Conservation (phyloP, 2,329 filamentous ascomycete species). For the Aspergillus spinulosporus region DNA sequence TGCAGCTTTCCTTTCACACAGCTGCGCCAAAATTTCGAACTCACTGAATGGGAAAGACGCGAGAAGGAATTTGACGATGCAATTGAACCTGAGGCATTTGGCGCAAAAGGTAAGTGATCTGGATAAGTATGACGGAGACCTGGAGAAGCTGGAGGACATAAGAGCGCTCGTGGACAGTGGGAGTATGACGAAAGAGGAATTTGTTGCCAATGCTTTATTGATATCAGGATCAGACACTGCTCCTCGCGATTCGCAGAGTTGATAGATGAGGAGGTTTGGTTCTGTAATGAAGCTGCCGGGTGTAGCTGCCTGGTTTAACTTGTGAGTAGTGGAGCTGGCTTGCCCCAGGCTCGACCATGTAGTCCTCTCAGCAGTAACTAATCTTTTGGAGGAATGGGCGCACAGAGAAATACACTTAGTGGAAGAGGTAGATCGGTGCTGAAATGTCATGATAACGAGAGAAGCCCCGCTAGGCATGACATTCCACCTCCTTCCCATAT, state of each 20-base stretch:
- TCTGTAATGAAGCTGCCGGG: too few relatives aligned
- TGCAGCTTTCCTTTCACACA: constrained; percentile 34
- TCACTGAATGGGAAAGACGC: constrained; percentile 24
- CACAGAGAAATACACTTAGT: too few relatives aligned
- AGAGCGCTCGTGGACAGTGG: constrained; percentile 32
- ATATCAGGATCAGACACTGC: neutral
- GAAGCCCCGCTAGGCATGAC: too few relatives aligned
- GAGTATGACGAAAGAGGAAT: constrained; percentile 30
- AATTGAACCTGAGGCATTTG: constrained; percentile 27
- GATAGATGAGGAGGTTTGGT: too few relatives aligned
- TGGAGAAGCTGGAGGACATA: constrained; percentile 32
- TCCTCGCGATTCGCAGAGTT: neutral
- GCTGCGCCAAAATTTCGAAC: constrained; percentile 24
- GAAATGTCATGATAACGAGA: too few relatives aligned
- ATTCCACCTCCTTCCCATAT: too few relatives aligned
- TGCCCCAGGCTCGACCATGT: too few relatives aligned
- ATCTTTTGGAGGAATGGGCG: too few relatives aligned
- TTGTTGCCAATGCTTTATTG: constrained; percentile 19
- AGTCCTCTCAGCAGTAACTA: too few relatives aligned
- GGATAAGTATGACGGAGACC: constrained; percentile 32
- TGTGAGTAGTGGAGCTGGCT: too few relatives aligned
- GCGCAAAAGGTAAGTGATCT: constrained; percentile 30
- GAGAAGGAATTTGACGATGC: constrained; percentile 23
- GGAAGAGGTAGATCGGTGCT: too few relatives aligned
- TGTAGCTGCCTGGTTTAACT: too few relatives aligned